phyloP scores from a whole-genome alignment of 2,329 filamentous ascomycete species.

The Stemphylium lycopersici region DNA sequence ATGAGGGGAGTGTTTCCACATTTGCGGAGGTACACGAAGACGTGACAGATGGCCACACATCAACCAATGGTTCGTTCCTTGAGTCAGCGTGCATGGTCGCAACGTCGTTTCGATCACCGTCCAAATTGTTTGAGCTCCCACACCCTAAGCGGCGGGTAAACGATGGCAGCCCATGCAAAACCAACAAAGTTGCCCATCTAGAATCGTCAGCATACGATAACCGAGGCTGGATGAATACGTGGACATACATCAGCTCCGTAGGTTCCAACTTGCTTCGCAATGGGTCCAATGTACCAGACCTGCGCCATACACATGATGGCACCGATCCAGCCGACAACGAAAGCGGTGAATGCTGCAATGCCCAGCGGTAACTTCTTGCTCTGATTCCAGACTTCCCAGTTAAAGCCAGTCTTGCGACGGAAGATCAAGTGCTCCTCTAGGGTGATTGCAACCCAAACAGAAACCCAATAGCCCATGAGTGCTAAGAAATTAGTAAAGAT shows the following conservation, averaged over 20 bases:
- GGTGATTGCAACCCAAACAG: slow-evolving; percentile 68
- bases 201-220: slow-evolving; percentile 1
- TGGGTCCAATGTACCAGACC: slow-evolving; percentile 70
- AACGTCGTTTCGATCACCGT: slow-evolving; percentile 42
- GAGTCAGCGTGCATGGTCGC: too few species aligned
- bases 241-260: slow-evolving; percentile 62
- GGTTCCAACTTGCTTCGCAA: slow-evolving; percentile 63
- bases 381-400: slow-evolving; percentile 68
- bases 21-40: too few species aligned
- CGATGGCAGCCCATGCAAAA: slow-evolving; percentile 63
- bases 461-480: slow-evolving; percentile 74
- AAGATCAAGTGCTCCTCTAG: slow-evolving; percentile 69
- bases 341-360: slow-evolving; percentile 65
- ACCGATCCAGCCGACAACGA: slow-evolving; percentile 69
- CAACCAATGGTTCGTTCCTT: not conserved
- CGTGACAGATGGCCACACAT: too few species aligned
- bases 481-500: slow-evolving; percentile 74
- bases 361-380: slow-evolving; percentile 65
- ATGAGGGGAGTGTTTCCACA: too few species aligned
- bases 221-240: not conserved
- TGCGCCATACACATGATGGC: slow-evolving; percentile 72
- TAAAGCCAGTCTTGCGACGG: slow-evolving; percentile 58
- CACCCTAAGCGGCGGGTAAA: slow-evolving; percentile 62
- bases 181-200: slow-evolving; percentile 66
- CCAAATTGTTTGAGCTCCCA: slow-evolving; percentile 59